These are phyloP conservation scores for Lasiodiplodia sp. DNA, from an alignment of 2,329 filamentous ascomycete species.

Conservation along the genomic window DNA sequence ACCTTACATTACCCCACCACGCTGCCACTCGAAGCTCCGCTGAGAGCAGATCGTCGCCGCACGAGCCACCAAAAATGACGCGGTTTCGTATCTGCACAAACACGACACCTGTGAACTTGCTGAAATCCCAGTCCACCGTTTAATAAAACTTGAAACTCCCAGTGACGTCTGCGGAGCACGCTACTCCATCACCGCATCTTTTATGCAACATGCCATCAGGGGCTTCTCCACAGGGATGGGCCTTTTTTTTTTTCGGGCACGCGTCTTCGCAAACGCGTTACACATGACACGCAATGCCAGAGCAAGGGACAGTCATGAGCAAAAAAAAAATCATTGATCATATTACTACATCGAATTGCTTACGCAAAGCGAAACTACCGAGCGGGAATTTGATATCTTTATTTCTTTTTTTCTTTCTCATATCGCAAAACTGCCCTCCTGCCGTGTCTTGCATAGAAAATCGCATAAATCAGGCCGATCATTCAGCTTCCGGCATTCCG, in stretches of 20 bases:
- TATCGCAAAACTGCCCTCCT: conserved; percentile 13
- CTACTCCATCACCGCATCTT: conserved; percentile 4
- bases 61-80: conserved; percentile 24
- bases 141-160: conserved; percentile 25
- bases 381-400: conserved; percentile 2
- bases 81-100: conserved; percentile 17
- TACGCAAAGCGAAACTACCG: conserved; percentile 13
- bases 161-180: conserved; percentile 13
- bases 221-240: background rate
- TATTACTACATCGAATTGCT: conserved; percentile 29
- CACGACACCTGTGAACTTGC: background rate
- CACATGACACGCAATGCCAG: background rate
- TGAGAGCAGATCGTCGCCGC: conserved; percentile 18
- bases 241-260: background rate
- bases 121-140: background rate
- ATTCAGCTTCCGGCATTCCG: conserved; percentile 16
- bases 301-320: background rate
- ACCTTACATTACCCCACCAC: conserved; percentile 28
- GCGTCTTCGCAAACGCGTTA: background rate
- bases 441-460: conserved; percentile 23
- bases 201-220: conserved; percentile 4
- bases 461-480: conserved; percentile 18
- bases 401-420: background rate
- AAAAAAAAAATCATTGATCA: conserved; percentile 27
- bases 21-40: background rate